These are phyloP conservation scores for Pseudisothecium myosuroides DNA, from an alignment of 225 moss, liverwort and hornwort genomes.

Conservation along the genomic window DNA sequence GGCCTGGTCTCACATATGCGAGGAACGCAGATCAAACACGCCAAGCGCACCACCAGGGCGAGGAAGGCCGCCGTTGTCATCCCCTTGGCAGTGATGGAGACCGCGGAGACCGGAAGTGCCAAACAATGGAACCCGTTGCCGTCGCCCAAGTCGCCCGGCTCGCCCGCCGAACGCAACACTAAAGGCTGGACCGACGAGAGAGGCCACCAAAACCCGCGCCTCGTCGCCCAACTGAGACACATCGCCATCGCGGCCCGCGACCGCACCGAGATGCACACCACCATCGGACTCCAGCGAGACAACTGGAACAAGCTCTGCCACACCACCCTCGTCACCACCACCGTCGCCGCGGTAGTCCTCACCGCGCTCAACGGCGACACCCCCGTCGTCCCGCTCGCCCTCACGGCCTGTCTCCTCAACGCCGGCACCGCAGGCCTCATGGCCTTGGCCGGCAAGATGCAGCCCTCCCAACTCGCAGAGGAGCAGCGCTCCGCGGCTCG, in stretches of 20 bases:
- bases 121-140: background rate
- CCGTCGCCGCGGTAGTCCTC: conserved; percentile 14
- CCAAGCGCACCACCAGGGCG: background rate
- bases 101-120: background rate
- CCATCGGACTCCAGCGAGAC: conserved; percentile 41
- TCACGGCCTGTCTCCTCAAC: conserved; percentile 35
- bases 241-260: conserved; percentile 21
- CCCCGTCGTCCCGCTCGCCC: conserved; percentile 8
- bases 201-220: conserved; percentile 4
- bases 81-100: background rate
- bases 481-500: conserved; percentile 62
- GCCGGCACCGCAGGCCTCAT: conserved; percentile 21
- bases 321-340: conserved; percentile 27
- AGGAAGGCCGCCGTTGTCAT: background rate
- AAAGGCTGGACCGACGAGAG: conserved; percentile 41
- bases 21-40: background rate
- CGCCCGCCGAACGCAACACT: background rate
- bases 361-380: conserved; percentile 19
- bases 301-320: conserved; percentile 64
- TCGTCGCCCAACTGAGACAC: conserved; percentile 19
- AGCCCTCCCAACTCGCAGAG: conserved; percentile 55
- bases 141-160: background rate
- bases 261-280: conserved; percentile 34
- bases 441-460: conserved; percentile 23
- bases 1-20: background rate